phyloP scores from a whole-genome alignment of 805 yeast genomes.

The Pichia phayaonensis region DNA sequence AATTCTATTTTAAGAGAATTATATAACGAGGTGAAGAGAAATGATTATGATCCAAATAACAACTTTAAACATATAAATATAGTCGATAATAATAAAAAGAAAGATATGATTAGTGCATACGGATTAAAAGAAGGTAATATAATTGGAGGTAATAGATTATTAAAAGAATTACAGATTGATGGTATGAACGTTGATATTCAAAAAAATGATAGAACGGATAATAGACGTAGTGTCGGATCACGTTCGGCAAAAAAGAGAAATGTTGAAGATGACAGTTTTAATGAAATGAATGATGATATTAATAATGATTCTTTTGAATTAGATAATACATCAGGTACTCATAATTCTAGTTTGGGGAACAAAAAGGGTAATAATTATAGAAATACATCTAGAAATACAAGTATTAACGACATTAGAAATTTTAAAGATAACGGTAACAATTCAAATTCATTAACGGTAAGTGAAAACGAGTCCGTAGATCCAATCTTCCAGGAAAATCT shows the following conservation, averaged over 20 bases:
- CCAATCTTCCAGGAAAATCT: neutral
- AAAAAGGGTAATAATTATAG: neutral
- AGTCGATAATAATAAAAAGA: neutral
- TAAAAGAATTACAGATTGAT: constrained; percentile 10
- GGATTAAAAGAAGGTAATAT: constrained; percentile 6
- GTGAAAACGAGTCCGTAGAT: neutral
- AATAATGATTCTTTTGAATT: neutral
- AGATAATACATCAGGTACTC: neutral
- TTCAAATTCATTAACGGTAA: neutral
- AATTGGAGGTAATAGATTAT: constrained; percentile 1
- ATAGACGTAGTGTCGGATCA: constrained; percentile 2
- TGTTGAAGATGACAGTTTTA: neutral
- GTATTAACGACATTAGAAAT: neutral
- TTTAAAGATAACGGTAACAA: neutral
- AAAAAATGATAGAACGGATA: constrained; percentile 2
- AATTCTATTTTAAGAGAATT: constrained; percentile 8
- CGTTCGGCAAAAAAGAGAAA: neutral
- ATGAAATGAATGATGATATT: neutral
- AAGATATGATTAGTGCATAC: constrained; percentile 7
- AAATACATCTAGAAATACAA: neutral
- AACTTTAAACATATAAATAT: neutral
- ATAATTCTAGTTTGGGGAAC: neutral
- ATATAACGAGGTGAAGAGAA: constrained; percentile 8
- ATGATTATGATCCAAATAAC: constrained; percentile 1
- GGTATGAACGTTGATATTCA: constrained; percentile 9